phyloP scores from a whole-genome alignment of 2,329 filamentous ascomycete species.

The Cladorrhinum sp. region DNA sequence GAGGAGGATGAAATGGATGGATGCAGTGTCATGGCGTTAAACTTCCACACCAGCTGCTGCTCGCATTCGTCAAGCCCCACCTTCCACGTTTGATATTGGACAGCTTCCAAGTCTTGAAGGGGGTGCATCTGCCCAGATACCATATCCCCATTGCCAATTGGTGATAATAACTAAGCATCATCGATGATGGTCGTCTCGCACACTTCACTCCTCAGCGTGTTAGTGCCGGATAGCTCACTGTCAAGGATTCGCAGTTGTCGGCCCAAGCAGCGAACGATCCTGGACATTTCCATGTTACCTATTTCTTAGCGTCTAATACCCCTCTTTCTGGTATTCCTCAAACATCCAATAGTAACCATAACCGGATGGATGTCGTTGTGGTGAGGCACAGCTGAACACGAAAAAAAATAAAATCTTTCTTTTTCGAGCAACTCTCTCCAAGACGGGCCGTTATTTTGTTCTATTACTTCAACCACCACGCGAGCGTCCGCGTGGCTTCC shows the following conservation, averaged over 20 bases:
- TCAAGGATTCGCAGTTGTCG: neutral
- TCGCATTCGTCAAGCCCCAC: neutral
- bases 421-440: neutral
- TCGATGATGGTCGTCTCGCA: neutral
- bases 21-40: neutral
- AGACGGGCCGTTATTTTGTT: neutral
- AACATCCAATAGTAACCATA: neutral
- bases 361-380: neutral
- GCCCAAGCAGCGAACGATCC: neutral
- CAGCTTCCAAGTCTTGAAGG: neutral
- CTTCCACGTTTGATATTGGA: neutral
- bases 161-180: no score
- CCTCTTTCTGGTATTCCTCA: constrained; percentile 12
- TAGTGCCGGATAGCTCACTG: neutral
- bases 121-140: neutral
- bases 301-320: constrained; percentile 10
- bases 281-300: neutral
- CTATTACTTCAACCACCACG: neutral
- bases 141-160: no score
- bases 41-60: no score
- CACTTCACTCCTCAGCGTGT: neutral
- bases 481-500: neutral
- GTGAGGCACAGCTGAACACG: constrained; percentile 5
- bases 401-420: neutral
- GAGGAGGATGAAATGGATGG: neutral